phyloP scores from a whole-genome alignment of 2,329 filamentous ascomycete species.

The Zymoseptoria ardabiliae region DNA sequence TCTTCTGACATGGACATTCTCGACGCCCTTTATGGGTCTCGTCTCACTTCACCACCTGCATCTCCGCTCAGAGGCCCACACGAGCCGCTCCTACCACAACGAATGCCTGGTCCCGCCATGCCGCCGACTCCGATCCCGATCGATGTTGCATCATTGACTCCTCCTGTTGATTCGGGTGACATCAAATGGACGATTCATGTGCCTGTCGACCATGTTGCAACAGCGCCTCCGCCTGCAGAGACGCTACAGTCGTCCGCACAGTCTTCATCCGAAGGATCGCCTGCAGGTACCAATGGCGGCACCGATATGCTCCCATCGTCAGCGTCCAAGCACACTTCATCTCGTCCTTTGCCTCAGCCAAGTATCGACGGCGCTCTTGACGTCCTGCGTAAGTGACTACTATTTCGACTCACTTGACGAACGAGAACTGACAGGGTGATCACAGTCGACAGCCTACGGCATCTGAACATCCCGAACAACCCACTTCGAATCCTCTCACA shows the following conservation, averaged over 20 bases:
- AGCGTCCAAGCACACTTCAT: not conserved
- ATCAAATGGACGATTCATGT: conserved; percentile 30
- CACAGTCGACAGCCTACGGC: conserved; percentile 33
- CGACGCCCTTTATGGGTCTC: conserved; percentile 6
- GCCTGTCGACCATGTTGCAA: not conserved
- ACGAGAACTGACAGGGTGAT: conserved; percentile 1
- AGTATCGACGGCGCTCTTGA: conserved; percentile 26
- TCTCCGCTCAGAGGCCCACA: not conserved
- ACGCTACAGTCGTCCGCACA: not conserved
- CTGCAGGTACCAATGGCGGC: not conserved
- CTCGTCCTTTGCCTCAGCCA: not conserved
- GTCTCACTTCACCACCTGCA: not conserved
- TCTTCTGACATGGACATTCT: conserved; percentile 4
- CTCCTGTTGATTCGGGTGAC: conserved; percentile 37
- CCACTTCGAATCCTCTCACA: conserved; percentile 53
- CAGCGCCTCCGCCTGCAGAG: not conserved
- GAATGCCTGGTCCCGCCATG: conserved; percentile 17
- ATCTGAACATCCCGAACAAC: conserved; percentile 28
- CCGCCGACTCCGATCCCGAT: conserved; percentile 22
- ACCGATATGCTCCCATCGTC: not conserved
- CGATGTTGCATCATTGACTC: conserved; percentile 39
- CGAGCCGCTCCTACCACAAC: conserved; percentile 1
- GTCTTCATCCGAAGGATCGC: not conserved
- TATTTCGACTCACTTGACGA: not conserved
- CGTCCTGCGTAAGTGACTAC: conserved; percentile 22